Evolutionary conservation across 345 rosid genomes (phyloP), one percentile per base, ranked within the genome.

Genomic region (Hibiscus trionum): DNA sequence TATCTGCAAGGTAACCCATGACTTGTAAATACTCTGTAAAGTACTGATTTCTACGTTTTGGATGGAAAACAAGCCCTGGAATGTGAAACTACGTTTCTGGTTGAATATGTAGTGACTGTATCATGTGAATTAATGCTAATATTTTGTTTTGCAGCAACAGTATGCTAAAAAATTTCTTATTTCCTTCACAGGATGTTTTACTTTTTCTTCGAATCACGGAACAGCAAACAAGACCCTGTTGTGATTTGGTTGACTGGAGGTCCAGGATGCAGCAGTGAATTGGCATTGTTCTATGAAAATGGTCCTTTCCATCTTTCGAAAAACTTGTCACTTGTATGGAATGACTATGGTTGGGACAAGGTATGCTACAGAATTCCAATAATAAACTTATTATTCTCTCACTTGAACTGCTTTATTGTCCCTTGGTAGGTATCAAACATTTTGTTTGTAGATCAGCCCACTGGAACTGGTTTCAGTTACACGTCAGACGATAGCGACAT

Each of bases 281-380:
- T 95, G 85, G 99, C 99, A 78, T 59, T 95, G 88, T 95, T 92
- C 84, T 93, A 95, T 77, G 99, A 93, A 82, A 95, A 92, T 53
- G 99, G 99, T 39, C 98, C 99, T 66, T 92, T 90, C 79, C 74
- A 62, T 68, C 87, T 95, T 75, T 81, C 88, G 10, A 53, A 84
- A 55, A 92, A 95, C 80, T 70, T 90, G 97, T 89, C 98, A 75
- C 97, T 95, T 82, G 81, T 68, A 10, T 82, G 97, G 98, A 95
- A 95, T 73, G 81, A 85, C 71, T 76, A 86, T 75, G 96, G 98
- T 59, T 95, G 99, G 99, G 98, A 92, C 50, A 79, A 85, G 94
- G 97, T 91, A 83, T 59, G 29, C 74, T 12, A 21, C 7, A 17
- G 21, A n/a, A n/a, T 16, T 6, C 58, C 58, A 6, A 12, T 57